Conservation (phyloP, 805 yeast genomes). For the Yamadazyma endophytica region DNA sequence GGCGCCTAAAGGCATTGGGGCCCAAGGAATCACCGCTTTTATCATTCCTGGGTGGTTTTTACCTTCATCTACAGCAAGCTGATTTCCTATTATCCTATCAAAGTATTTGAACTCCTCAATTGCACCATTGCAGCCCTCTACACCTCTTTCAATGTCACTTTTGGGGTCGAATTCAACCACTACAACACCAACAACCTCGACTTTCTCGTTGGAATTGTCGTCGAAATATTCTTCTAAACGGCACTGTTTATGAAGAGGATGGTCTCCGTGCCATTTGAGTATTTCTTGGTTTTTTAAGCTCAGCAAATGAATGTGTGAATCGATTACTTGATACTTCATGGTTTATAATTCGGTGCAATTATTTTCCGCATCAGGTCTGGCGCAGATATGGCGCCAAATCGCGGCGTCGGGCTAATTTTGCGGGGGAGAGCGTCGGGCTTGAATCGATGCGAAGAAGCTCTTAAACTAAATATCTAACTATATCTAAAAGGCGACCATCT, state of each 20-base stretch:
- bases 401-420: no score
- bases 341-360: no score
- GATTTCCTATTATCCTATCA: slow-evolving; percentile 11
- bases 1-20: slow-evolving; percentile 35
- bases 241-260: slow-evolving; percentile 18
- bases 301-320: slow-evolving; percentile 37
- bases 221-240: slow-evolving; percentile 22
- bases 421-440: no score
- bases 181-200: slow-evolving; percentile 23
- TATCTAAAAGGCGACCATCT: slow-evolving; percentile 7
- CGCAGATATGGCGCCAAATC: no score
- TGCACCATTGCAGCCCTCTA: slow-evolving; percentile 21
- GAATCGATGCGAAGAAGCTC: no score
- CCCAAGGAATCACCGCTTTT: slow-evolving; percentile 41
- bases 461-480: no score
- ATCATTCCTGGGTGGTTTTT: slow-evolving; percentile 8
- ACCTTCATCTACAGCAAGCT: slow-evolving; percentile 9
- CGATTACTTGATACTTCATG: slow-evolving; percentile 23
- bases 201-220: slow-evolving; percentile 2
- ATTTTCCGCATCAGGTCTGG: no score
- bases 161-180: slow-evolving; percentile 33
- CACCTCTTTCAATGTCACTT: slow-evolving; percentile 11
- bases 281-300: slow-evolving; percentile 15
- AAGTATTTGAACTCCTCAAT: slow-evolving; percentile 15
- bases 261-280: slow-evolving; percentile 27